Evolutionary conservation across 495 filamentous ascomycete genomes (phyloP).

Genomic region (Penicillium verhagenii): DNA sequence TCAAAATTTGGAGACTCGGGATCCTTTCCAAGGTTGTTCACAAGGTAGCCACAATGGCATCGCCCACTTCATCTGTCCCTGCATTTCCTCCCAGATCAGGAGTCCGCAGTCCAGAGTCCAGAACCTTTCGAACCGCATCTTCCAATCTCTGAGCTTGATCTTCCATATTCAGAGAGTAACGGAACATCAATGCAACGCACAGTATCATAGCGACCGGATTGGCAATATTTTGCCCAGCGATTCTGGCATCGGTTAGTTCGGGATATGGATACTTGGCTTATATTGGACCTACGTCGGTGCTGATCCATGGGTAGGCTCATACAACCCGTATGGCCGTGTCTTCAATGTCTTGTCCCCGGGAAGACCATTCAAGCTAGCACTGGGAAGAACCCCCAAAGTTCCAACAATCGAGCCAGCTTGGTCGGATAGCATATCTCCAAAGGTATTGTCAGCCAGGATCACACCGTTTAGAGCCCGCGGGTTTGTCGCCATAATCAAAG

Average conservation of each 20-base stretch:
- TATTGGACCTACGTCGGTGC: constrained; percentile 35
- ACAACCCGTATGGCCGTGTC: constrained; percentile 38
- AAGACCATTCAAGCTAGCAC: constrained; percentile 49
- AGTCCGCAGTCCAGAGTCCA: constrained; percentile 74
- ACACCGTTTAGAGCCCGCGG: constrained; percentile 50
- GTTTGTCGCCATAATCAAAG: constrained; percentile 49
- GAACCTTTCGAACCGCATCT: constrained; percentile 71
- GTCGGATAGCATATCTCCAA: constrained; percentile 54
- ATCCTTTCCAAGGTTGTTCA: no score
- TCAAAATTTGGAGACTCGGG: no score
- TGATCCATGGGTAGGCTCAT: constrained; percentile 45
- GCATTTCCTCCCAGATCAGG: constrained; percentile 75
- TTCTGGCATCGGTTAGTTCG: constrained; percentile 16
- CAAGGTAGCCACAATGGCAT: constrained; percentile 73
- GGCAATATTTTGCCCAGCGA: constrained; percentile 39
- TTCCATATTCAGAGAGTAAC: constrained; percentile 79
- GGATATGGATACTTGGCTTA: background rate
- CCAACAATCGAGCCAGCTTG: constrained; percentile 49
- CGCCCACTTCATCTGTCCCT: constrained; percentile 75
- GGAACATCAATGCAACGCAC: constrained; percentile 88
- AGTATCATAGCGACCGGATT: constrained; percentile 82
- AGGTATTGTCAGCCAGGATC: constrained; percentile 51
- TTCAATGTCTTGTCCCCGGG: constrained; percentile 32
- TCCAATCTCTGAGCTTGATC: constrained; percentile 72
- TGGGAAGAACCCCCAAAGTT: constrained; percentile 48